Evolutionary conservation across 345 rosid genomes (phyloP), one percentile per base, ranked within the genome.

Genomic region (Acer yangbiense): DNA sequence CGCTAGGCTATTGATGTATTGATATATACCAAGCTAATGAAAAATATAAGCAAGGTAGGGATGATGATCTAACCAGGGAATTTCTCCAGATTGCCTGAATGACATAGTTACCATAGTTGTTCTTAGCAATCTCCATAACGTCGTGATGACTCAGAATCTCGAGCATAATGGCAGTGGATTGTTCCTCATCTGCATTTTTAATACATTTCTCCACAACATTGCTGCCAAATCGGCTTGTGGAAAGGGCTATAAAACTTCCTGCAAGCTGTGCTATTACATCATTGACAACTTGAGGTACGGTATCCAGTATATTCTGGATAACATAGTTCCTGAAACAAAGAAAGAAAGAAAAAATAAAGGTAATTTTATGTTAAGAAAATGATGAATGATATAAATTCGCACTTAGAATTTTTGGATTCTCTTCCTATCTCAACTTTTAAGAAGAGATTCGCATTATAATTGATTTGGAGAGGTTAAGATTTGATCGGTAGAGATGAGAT

Each of bases 181-280:
- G 80, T 14, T 68, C 67, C 27, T 79, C 80, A 1, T 41, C 41
- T 7, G 77, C 66, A 35, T 23, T 13, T 9, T 7, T 32, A 71
- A 88, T 52, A 57, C 90, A 90, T 66, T 76, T 88, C 85, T 90
- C 87, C 23, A 87, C 87, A 48, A 88, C 94, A 78, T 90, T 77
- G 73, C 89, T 85, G 3, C 77, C 88, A 27, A 55, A 86, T 66
- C 87, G 87, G 72, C 83, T 77, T 46, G 35, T 41, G 7, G 87
- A 87, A 12, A 90, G 85, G 8, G 50, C 39, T 11, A 12, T 60
- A 72, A 21, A 87, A n/a, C 46, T 65, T 41, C 90, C 89, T 60
- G 0, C 0, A 3, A 90, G 89, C n/a, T 64, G 69, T 4, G n/a
- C 52, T 4, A 81, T 2, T 12, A 90, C 32, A 16, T 20, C 29